Conservation (phyloP, 805 yeast genomes). For the Ogataea populi-albae region DNA sequence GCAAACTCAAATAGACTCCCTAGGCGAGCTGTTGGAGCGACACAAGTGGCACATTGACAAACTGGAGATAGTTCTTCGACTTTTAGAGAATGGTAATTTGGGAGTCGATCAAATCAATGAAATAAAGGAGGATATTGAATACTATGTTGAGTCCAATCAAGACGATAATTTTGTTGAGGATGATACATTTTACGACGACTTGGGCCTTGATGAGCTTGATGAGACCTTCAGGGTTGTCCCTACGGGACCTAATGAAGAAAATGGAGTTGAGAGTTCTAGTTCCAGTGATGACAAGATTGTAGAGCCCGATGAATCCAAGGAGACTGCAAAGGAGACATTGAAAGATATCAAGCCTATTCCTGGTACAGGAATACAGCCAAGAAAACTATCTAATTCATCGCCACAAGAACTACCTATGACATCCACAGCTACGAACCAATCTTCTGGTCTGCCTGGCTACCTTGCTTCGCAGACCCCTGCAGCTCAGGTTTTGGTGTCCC, state of each 20-base stretch:
- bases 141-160: slow-evolving; percentile 90
- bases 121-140: slow-evolving; percentile 84
- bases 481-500: slow-evolving; percentile 10
- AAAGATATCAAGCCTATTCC: slow-evolving; percentile 9
- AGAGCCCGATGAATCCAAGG: slow-evolving; percentile 1
- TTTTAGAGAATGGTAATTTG: slow-evolving; percentile 75
- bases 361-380: slow-evolving; percentile 16
- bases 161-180: slow-evolving; percentile 93
- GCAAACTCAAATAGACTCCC: slow-evolving; percentile 58
- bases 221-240: slow-evolving; percentile 28
- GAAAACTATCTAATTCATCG: slow-evolving; percentile 9
- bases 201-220: slow-evolving; percentile 59
- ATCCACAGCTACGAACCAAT: slow-evolving; percentile 1
- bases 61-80: slow-evolving; percentile 73
- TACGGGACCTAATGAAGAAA: slow-evolving; percentile 19
- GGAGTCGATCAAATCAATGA: slow-evolving; percentile 74
- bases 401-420: slow-evolving; percentile 1
- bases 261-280: slow-evolving; percentile 7
- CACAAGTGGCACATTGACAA: slow-evolving; percentile 76
- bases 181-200: slow-evolving; percentile 85
- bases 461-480: slow-evolving; percentile 12
- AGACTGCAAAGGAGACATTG: slow-evolving; percentile 5
- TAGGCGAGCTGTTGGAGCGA: slow-evolving; percentile 62
- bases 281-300: slow-evolving; percentile 5
- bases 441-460: slow-evolving; percentile 10